Conservation (phyloP, 306 rosid species). For the Castanea mollissima region DNA sequence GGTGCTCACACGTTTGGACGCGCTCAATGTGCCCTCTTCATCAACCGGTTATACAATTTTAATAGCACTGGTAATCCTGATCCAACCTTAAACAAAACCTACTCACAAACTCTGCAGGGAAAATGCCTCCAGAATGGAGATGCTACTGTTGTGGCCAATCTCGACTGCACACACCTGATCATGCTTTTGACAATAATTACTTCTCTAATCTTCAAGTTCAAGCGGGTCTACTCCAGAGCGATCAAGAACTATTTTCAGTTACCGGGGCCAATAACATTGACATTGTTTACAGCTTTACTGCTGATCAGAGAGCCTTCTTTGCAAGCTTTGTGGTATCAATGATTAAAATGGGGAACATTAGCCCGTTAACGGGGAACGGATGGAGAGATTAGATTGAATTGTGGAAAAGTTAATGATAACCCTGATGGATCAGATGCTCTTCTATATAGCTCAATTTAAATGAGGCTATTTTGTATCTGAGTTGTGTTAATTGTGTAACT, state of each 20-base stretch:
- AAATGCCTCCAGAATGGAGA: slow-evolving; percentile 15
- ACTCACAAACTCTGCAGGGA: neutral
- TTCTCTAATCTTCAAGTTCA: slow-evolving; percentile 17
- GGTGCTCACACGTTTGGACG: slow-evolving; percentile 35
- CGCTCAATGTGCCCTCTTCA: neutral
- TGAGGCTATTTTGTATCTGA: too few relatives aligned
- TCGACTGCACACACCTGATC: neutral
- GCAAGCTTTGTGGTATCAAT: slow-evolving; percentile 17
- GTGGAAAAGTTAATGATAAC: slow-evolving; percentile 4
- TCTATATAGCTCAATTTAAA: slow-evolving; percentile 8
- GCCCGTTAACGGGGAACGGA: neutral
- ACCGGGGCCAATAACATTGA: neutral
- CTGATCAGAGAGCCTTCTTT: slow-evolving; percentile 10
- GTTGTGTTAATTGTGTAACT: too few relatives aligned
- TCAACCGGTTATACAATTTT: slow-evolving; percentile 1
- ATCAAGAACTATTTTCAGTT: slow-evolving; percentile 21
- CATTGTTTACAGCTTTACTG: slow-evolving; percentile 7
- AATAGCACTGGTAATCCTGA: slow-evolving; percentile 3
- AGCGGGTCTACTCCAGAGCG: slow-evolving; percentile 11
- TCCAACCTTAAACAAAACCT: slow-evolving; percentile 10
- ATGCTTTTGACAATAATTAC: slow-evolving; percentile 11
- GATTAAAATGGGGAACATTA: slow-evolving; percentile 25
- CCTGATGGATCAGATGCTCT: neutral
- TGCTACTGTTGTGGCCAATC: neutral
- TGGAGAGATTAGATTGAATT: slow-evolving; percentile 25